Evolutionary conservation across 495 filamentous ascomycete genomes (phyloP).

Genomic region (Antarctomyces pellizariae): DNA sequence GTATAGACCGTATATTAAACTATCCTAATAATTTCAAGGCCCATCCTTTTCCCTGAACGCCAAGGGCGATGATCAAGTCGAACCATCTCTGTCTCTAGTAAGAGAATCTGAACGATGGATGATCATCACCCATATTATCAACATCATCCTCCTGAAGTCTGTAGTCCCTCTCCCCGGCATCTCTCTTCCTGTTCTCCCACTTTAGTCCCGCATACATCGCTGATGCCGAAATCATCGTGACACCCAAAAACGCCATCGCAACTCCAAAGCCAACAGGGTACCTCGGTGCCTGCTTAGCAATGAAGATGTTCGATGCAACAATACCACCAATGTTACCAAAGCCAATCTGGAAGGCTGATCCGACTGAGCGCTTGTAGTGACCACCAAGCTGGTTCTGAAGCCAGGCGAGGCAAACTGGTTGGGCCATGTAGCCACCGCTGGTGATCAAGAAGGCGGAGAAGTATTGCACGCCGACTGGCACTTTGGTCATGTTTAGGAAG

Average conservation of each 20-base stretch:
- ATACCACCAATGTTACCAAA: conserved; percentile 34
- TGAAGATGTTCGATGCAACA: conserved; percentile 26
- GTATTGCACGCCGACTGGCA: conserved; percentile 14
- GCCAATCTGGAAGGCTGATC: conserved; percentile 27
- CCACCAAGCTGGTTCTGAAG: conserved; percentile 28
- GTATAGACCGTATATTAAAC: too few species aligned
- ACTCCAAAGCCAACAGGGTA: conserved; percentile 22
- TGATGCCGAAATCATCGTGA: conserved; percentile 1
- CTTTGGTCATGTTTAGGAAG: conserved; percentile 15
- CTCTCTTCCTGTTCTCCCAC: conserved; percentile 26
- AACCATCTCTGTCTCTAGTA: too few species aligned
- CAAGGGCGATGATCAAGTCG: too few species aligned
- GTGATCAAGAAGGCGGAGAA: conserved; percentile 19
- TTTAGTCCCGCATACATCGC: background rate
- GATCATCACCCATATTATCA: conserved; percentile 31
- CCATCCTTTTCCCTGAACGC: too few species aligned
- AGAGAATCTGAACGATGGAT: conserved; percentile 28
- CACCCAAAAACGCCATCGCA: conserved; percentile 9
- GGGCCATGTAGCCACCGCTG: conserved; percentile 15
- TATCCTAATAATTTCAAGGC: too few species aligned
- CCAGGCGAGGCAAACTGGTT: conserved; percentile 18
- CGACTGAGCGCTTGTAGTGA: conserved; percentile 37
- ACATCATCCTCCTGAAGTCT: conserved; percentile 18
- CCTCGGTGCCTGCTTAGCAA: conserved; percentile 21
- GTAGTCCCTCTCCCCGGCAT: conserved; percentile 24